A percentile compares a stretch with the other conserved stretches of the same genome.
Conservation (phyloP, 179 eudicot species). For the Silene noctiflora region DNA sequence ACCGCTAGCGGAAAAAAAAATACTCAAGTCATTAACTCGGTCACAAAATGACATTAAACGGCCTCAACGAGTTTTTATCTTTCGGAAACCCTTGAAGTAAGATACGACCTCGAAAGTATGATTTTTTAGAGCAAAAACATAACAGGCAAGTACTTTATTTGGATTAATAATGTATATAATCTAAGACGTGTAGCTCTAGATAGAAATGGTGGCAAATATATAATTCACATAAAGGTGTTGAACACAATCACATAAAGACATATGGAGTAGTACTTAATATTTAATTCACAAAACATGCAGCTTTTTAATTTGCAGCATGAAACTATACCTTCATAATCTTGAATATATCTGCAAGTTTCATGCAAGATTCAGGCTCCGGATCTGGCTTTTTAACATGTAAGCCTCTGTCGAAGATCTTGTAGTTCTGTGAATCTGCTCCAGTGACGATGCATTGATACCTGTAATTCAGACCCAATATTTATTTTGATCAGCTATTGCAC, state of each 20-base stretch:
- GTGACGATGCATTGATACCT: not conserved
- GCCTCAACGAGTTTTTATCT: no score
- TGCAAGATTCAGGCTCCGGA: not conserved
- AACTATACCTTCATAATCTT: constrained; percentile 2
- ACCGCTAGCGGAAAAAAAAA: not conserved
- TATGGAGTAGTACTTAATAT: not conserved
- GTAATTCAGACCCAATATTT: not conserved
- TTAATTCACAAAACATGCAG: constrained; percentile 4
- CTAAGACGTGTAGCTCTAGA: no score
- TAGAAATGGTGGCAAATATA: no score
- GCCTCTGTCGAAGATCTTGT: not conserved
- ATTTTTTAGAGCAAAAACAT: no score
- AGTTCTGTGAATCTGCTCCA: not conserved
- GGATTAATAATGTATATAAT: no score
- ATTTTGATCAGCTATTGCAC: not conserved
- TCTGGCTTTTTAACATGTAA: no score
- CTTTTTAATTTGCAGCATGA: constrained; percentile 9
- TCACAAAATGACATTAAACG: no score
- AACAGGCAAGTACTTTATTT: no score
- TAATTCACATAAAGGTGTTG: constrained; percentile 1
- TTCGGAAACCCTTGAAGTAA: no score
- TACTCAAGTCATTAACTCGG: not conserved
- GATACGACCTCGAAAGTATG: no score
- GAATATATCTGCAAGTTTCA: not conserved
- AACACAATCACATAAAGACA: constrained; percentile 2